A percentile compares a stretch with the other conserved stretches of the same genome.
Conservation (phyloP, 2,329 filamentous ascomycete species). For the Penicillium olsonii region DNA sequence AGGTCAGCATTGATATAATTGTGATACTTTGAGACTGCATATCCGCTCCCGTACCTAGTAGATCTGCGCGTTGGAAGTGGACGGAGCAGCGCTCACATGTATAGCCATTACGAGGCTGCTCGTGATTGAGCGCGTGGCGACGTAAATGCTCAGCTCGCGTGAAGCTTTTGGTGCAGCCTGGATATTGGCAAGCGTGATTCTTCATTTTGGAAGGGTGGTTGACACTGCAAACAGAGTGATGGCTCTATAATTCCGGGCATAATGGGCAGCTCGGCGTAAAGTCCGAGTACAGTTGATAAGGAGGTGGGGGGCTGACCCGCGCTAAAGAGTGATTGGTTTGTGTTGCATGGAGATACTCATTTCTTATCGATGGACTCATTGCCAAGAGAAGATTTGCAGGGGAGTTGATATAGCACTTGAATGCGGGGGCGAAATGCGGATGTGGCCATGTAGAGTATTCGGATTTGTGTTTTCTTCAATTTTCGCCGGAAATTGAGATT, state of each 20-base stretch:
- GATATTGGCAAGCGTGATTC: conserved; percentile 16
- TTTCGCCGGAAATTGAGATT: no score
- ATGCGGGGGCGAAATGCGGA: no score
- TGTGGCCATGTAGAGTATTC: no score
- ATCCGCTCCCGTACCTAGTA: conserved; percentile 50
- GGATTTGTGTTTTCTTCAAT: no score
- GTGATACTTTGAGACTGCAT: background rate
- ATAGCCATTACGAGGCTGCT: conserved; percentile 48
- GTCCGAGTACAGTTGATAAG: conserved; percentile 18
- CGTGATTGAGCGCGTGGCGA: conserved; percentile 60
- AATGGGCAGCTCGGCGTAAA: conserved; percentile 3
- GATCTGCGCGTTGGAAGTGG: conserved; percentile 62
- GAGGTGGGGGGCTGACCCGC: conserved; percentile 12
- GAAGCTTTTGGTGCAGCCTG: conserved; percentile 42
- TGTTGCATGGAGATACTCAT: background rate
- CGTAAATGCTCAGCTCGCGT: conserved; percentile 61
- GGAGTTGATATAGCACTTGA: no score
- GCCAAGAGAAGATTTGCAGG: no score
- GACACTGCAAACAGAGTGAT: background rate
- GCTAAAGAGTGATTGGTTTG: conserved; percentile 15
- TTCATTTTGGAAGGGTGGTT: conserved; percentile 8
- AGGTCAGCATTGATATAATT: background rate
- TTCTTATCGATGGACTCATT: background rate
- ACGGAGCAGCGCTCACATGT: conserved; percentile 62
- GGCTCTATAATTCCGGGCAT: background rate